Evolutionary conservation across 208 protist genomes (phyloP).

Genomic region (Phytomonas serpens): DNA sequence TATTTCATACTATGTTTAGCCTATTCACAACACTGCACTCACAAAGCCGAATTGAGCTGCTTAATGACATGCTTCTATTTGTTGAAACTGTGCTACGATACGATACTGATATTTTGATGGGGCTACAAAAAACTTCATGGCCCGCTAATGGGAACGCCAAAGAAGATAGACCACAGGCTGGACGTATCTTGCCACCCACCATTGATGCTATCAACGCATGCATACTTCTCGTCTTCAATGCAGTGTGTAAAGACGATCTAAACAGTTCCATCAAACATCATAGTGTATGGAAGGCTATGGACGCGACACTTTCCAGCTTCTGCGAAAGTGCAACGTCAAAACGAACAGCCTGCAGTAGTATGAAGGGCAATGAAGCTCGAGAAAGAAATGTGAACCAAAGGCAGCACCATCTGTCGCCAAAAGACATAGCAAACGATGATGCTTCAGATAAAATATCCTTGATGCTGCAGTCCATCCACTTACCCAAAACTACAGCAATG

Average conservation of each 20-base stretch:
- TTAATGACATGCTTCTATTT: constrained; percentile 3
- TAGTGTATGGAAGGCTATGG: not conserved
- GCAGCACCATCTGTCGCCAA: not conserved
- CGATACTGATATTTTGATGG: constrained; percentile 4
- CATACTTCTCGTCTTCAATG: constrained; percentile 52
- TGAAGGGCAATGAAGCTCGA: constrained; percentile 23
- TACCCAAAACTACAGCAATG: not conserved
- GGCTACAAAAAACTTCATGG: not conserved
- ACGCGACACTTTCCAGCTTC: constrained; percentile 3
- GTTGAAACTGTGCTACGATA: not conserved
- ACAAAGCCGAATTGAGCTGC: not conserved
- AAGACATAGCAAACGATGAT: not conserved
- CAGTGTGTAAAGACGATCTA: constrained; percentile 60
- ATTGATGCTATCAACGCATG: constrained; percentile 59
- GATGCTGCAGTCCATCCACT: not conserved
- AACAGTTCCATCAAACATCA: constrained; percentile 1
- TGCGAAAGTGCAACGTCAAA: constrained; percentile 12
- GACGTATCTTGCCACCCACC: constrained; percentile 2
- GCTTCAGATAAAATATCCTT: not conserved
- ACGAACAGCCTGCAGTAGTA: constrained; percentile 22
- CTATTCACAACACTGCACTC: not conserved
- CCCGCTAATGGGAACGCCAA: not conserved
- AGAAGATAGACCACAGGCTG: not conserved
- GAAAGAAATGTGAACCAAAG: not conserved
- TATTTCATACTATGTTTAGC: not conserved